phyloP scores from a whole-genome alignment of 1,284 basidiomycete genomes.

The Fomitopsis palustris region DNA sequence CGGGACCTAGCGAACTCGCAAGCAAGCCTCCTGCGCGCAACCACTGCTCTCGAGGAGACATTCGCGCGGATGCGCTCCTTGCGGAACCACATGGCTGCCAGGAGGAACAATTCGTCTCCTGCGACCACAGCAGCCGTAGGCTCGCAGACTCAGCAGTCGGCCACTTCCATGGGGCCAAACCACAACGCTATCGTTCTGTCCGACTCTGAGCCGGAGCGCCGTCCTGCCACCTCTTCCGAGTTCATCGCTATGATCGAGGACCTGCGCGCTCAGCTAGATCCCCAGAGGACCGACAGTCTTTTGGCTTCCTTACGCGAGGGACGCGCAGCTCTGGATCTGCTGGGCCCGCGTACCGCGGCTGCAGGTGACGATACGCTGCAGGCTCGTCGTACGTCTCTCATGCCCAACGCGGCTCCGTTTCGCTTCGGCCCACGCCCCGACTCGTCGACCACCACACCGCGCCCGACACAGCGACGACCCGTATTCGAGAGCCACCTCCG shows the following conservation, averaged over 20 bases:
- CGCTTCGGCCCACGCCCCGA: constrained; percentile 9
- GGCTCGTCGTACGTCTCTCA: background rate
- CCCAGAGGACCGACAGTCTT: background rate
- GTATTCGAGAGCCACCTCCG: constrained; percentile 6
- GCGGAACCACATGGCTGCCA: constrained; percentile 2
- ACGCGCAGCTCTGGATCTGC: background rate
- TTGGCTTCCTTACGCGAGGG: constrained; percentile 4
- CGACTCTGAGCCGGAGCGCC: constrained; percentile 4
- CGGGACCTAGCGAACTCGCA: constrained; percentile 11
- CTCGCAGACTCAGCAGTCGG: background rate
- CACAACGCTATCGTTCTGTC: constrained; percentile 28
- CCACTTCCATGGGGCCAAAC: constrained; percentile 22
- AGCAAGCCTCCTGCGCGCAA: constrained; percentile 12
- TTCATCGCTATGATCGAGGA: background rate
- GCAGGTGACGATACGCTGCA: background rate
- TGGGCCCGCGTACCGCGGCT: background rate
- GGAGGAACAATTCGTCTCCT: background rate
- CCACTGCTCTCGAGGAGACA: constrained; percentile 11
- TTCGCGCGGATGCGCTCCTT: constrained; percentile 12
- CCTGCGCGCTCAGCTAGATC: background rate
- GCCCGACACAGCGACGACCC: background rate
- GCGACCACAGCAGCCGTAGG: background rate
- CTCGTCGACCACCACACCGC: background rate
- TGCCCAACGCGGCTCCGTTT: background rate
- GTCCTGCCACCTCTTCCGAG: background rate